Conservation (phyloP, 139 green algal genomes). For the Protoeuglena noctilucae region DNA sequence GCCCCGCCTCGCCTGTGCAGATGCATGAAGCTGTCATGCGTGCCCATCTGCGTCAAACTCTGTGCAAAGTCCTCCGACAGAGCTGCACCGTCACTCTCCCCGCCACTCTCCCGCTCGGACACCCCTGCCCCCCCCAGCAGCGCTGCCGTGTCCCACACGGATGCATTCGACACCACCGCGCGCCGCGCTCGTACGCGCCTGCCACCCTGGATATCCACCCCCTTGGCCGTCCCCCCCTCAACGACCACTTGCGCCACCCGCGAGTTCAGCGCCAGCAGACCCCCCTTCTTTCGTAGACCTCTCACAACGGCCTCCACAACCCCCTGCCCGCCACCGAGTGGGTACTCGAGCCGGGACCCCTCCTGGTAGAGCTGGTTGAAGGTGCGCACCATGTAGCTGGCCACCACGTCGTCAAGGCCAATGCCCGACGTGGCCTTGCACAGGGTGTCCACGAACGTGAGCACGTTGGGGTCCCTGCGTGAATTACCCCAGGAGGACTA, state of each 20-base stretch:
- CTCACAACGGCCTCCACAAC: conserved; percentile 26
- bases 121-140: too few species aligned
- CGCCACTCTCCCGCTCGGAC: too few species aligned
- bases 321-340: conserved; percentile 20
- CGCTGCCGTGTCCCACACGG: conserved; percentile 56
- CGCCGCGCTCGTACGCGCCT: conserved; percentile 30
- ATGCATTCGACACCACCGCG: conserved; percentile 73
- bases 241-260: conserved; percentile 27
- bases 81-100: too few species aligned
- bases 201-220: not conserved
- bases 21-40: too few species aligned
- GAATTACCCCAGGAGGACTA: not conserved
- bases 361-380: conserved; percentile 24
- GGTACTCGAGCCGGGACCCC: conserved; percentile 24
- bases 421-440: conserved; percentile 14
- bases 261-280: conserved; percentile 13
- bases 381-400: conserved; percentile 34
- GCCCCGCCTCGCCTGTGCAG: too few species aligned
- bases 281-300: conserved; percentile 30
- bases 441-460: conserved; percentile 28
- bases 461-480: not conserved
- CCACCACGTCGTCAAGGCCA: conserved; percentile 8
- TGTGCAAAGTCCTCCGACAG: too few species aligned
- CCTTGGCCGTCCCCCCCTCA: conserved; percentile 5
- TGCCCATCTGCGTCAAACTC: too few species aligned